Evolutionary conservation across 2,329 filamentous ascomycete species (phyloP).

Genomic region (Colletotrichum trifolii): DNA sequence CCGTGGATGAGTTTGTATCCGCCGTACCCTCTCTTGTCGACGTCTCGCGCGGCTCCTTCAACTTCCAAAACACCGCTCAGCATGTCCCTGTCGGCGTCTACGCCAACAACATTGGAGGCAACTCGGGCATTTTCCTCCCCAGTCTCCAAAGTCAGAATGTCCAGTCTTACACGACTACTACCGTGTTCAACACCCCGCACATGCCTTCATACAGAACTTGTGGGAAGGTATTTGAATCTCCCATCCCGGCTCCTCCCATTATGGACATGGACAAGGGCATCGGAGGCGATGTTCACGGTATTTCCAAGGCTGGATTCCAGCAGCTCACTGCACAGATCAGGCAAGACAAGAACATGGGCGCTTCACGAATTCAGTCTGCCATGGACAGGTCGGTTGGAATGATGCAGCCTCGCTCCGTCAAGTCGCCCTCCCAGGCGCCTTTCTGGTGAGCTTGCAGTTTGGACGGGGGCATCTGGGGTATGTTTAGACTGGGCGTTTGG

Average conservation of each 20-base stretch:
- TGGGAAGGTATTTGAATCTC: background rate
- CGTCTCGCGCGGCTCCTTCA: background rate
- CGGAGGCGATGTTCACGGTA: constrained; percentile 5
- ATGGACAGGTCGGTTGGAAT: too few species aligned
- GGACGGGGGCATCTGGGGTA: background rate
- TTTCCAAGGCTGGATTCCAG: constrained; percentile 26
- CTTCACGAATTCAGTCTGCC: too few species aligned
- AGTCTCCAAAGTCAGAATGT: background rate
- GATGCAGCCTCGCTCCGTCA: background rate
- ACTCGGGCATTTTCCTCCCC: background rate
- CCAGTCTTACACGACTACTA: background rate
- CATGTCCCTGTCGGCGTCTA: constrained; percentile 2
- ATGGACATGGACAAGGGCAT: background rate
- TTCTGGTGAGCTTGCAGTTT: constrained; percentile 20
- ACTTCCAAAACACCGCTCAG: background rate
- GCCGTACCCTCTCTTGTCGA: background rate
- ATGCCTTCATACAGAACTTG: background rate
- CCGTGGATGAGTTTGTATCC: background rate
- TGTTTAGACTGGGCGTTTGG: background rate
- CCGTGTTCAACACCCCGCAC: too few species aligned
- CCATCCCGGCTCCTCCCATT: background rate
- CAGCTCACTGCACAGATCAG: constrained; percentile 13
- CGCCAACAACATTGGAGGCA: background rate
- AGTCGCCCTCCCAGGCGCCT: background rate
- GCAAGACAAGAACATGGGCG: background rate